These are phyloP conservation scores for Crepidotus variabilis DNA, from an alignment of 768 basidiomycete species.

Conservation along the genomic window DNA sequence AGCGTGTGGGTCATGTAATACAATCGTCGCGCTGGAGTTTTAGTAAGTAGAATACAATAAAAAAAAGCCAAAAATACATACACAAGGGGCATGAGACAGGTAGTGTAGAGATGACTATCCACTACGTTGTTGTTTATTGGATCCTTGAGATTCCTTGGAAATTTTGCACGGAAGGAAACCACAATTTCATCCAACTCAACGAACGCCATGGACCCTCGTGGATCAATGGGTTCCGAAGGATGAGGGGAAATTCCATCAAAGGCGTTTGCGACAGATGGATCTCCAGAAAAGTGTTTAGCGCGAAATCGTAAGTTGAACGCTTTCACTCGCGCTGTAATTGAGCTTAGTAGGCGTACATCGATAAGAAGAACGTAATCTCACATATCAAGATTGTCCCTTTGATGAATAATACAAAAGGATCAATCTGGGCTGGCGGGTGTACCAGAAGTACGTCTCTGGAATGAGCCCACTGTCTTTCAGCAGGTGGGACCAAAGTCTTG, in stretches of 20 bases:
- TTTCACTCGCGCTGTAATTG: slow-evolving; percentile 44
- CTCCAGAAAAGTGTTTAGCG: slow-evolving; percentile 56
- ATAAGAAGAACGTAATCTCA: slow-evolving; percentile 17
- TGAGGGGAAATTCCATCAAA: slow-evolving; percentile 31
- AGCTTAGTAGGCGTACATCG: neutral
- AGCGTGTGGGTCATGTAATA: slow-evolving; percentile 77
- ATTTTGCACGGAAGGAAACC: slow-evolving; percentile 53
- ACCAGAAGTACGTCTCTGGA: slow-evolving; percentile 53
- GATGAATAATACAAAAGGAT: slow-evolving; percentile 69
- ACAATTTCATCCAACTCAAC: slow-evolving; percentile 57
- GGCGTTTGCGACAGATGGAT: slow-evolving; percentile 40
- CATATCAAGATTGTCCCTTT: slow-evolving; percentile 67
- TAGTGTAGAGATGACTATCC: slow-evolving; percentile 55
- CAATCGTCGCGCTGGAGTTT: slow-evolving; percentile 52
- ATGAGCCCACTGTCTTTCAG: slow-evolving; percentile 67
- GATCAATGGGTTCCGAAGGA: slow-evolving; percentile 47
- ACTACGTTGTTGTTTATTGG: slow-evolving; percentile 54
- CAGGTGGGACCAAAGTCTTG: slow-evolving; percentile 44
- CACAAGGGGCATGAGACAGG: slow-evolving; percentile 41
- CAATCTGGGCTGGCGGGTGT: slow-evolving; percentile 60
- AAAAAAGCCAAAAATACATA: slow-evolving; percentile 17
- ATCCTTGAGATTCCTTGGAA: slow-evolving; percentile 51
- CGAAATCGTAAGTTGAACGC: slow-evolving; percentile 66
- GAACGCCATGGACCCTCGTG: slow-evolving; percentile 60
- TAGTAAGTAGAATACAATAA: slow-evolving; percentile 3